These are phyloP conservation scores for Rhododendron ferrugineum DNA, from an alignment of 148 eudicot genomes.

Conservation along the genomic window DNA sequence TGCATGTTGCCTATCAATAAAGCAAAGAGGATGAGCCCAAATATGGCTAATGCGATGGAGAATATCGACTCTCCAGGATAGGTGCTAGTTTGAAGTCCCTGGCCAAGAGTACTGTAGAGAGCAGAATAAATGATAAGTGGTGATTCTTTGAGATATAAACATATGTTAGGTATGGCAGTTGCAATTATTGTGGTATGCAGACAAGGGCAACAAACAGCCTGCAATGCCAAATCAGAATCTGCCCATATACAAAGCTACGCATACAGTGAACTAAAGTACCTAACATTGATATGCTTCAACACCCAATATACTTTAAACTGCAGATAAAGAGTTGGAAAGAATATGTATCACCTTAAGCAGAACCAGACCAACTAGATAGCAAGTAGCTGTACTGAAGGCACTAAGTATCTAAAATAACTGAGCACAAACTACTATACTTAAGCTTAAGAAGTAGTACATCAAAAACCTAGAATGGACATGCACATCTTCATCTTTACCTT, in stretches of 20 bases:
- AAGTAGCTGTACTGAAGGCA: not conserved
- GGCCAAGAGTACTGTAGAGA: conserved; percentile 83
- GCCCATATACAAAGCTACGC: not conserved
- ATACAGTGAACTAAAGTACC: not conserved
- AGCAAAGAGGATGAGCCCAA: conserved; percentile 94
- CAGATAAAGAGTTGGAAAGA: not conserved
- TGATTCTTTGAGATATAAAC: not conserved
- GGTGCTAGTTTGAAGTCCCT: conserved; percentile 92
- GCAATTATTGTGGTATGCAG: not conserved
- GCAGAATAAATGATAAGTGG: not conserved
- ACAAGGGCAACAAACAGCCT: not conserved
- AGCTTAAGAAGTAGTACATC: not conserved
- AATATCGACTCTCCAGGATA: conserved; percentile 89
- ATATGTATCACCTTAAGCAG: not conserved
- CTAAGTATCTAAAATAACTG: not conserved
- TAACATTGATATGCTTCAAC: not conserved
- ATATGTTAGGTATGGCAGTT: not conserved
- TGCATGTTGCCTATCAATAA: conserved; percentile 98
- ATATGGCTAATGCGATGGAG: conserved; percentile 75
- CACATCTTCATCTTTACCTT: not conserved
- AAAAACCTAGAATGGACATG: not conserved
- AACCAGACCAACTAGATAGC: not conserved
- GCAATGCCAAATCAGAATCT: not conserved
- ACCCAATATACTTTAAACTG: not conserved
- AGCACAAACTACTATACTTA: not conserved